Evolutionary conservation across 371 early-diverging fungal genomes (phyloP).

Genomic region (Syncephalastrum racemosum): DNA sequence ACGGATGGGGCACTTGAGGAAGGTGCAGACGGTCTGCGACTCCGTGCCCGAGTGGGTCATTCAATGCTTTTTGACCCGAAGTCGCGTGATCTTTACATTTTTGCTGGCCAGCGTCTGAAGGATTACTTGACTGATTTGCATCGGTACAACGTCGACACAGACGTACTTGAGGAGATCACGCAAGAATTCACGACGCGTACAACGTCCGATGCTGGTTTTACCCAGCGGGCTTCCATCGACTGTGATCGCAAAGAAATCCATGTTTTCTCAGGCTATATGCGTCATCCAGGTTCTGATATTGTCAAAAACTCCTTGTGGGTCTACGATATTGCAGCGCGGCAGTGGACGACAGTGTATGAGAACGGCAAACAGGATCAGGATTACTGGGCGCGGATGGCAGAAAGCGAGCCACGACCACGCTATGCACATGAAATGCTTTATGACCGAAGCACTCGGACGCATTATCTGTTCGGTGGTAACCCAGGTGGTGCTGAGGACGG

Average conservation of each 20-base stretch:
- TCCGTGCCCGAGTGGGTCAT: conserved; percentile 85
- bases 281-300: conserved; percentile 47
- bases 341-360: conserved; percentile 78
- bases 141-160: conserved; percentile 76
- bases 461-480: conserved; percentile 90
- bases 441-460: conserved; percentile 54
- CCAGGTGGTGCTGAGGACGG: conserved; percentile 61
- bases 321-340: conserved; percentile 59
- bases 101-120: conserved; percentile 87
- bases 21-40: conserved; percentile 19
- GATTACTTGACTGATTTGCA: conserved; percentile 76
- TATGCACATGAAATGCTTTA: conserved; percentile 89
- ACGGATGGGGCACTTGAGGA: conserved; percentile 1
- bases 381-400: conserved; percentile 43
- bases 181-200: conserved; percentile 68
- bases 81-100: conserved; percentile 76
- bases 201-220: conserved; percentile 81
- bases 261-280: conserved; percentile 73
- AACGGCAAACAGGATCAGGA: conserved; percentile 56
- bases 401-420: conserved; percentile 75
- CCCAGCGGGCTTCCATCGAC: conserved; percentile 87
- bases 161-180: conserved; percentile 69
- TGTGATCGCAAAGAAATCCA: conserved; percentile 74
- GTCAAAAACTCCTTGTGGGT: conserved; percentile 79
- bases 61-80: conserved; percentile 84